phyloP scores from a whole-genome alignment of 306 rosid species.

The Corylus heterophylla region DNA sequence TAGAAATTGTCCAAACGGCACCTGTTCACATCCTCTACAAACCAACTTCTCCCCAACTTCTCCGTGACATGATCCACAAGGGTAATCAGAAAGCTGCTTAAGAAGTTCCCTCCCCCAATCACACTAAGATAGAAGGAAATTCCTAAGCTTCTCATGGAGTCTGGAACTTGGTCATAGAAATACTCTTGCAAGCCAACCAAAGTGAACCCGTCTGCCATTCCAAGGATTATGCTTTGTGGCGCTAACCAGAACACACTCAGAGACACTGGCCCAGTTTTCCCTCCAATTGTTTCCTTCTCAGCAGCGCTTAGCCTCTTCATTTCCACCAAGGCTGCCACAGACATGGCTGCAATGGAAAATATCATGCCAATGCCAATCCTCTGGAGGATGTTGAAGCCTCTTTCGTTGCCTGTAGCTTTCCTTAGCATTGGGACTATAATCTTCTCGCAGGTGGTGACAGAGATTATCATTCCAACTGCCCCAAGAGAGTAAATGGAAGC shows the following conservation, averaged over 20 bases:
- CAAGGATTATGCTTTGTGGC: constrained; percentile 41
- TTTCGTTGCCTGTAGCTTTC: constrained; percentile 40
- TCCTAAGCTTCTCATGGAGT: constrained; percentile 53
- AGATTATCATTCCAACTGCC: constrained; percentile 35
- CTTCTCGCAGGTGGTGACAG: constrained; percentile 39
- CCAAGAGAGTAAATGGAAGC: constrained; percentile 37
- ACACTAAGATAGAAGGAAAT: constrained; percentile 52
- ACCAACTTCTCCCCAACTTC: constrained; percentile 39
- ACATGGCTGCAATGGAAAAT: constrained; percentile 26
- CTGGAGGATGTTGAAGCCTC: constrained; percentile 47
- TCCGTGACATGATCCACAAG: constrained; percentile 44
- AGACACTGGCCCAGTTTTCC: neutral
- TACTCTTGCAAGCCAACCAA: constrained; percentile 50
- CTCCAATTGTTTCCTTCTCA: neutral
- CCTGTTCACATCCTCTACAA: constrained; percentile 41
- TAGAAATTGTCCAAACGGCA: constrained; percentile 51
- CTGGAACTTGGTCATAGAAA: constrained; percentile 56
- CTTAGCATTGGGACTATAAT: constrained; percentile 41
- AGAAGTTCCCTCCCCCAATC: constrained; percentile 47
- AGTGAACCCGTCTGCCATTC: constrained; percentile 42
- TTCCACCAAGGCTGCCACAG: constrained; percentile 44
- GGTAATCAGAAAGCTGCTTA: constrained; percentile 44
- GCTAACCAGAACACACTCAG: constrained; percentile 47
- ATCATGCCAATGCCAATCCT: constrained; percentile 46
- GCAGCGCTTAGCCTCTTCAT: constrained; percentile 34